Conservation (phyloP, 805 yeast genomes). For the Lachancea lanzarotensis region DNA sequence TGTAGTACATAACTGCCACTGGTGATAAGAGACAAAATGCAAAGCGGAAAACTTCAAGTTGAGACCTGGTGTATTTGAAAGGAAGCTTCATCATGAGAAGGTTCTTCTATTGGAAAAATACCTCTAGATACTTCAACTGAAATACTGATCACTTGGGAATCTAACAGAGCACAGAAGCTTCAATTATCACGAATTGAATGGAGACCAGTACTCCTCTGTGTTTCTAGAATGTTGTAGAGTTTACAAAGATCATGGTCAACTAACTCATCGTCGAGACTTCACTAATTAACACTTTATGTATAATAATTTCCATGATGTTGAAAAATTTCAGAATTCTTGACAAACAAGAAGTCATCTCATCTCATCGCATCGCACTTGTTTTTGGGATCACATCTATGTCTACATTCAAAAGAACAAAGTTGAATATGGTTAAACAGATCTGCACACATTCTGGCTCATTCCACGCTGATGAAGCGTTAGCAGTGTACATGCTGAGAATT, state of each 20-base stretch:
- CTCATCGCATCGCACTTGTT: neutral
- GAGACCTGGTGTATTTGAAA: constrained; percentile 40
- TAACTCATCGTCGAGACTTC: too few species aligned
- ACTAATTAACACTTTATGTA: too few species aligned
- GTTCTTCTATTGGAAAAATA: too few species aligned
- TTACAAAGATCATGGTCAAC: too few species aligned
- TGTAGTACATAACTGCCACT: constrained; percentile 85
- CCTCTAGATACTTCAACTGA: too few species aligned
- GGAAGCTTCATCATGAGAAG: constrained; percentile 13
- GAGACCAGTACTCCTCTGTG: too few species aligned
- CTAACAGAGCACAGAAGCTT: too few species aligned
- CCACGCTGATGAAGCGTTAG: constrained; percentile 96
- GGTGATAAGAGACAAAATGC: constrained; percentile 83
- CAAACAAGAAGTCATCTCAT: neutral
- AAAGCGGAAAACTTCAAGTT: constrained; percentile 54
- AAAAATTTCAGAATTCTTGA: neutral
- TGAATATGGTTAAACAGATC: constrained; percentile 40
- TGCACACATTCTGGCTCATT: constrained; percentile 92
- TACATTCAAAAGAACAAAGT: constrained; percentile 16
- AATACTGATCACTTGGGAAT: too few species aligned
- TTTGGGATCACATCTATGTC: constrained; percentile 3
- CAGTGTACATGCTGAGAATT: constrained; percentile 74
- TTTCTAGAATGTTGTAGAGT: too few species aligned
- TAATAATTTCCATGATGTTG: neutral
- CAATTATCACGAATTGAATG: too few species aligned